These are phyloP conservation scores for Ilex paraguariensis DNA, from an alignment of 305 asterid genomes.

Conservation along the genomic window DNA sequence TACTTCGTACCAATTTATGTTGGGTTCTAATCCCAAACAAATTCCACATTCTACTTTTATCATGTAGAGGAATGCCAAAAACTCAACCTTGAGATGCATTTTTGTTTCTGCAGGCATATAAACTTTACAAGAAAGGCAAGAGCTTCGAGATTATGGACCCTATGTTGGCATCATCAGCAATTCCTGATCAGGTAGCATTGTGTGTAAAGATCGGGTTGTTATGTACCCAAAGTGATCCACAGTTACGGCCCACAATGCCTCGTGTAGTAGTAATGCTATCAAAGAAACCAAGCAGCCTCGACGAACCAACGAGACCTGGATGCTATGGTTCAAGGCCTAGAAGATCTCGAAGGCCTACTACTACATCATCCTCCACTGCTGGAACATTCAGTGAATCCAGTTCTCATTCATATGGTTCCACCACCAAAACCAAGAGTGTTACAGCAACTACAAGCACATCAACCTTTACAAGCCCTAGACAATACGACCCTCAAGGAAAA, in stretches of 20 bases:
- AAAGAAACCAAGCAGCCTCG: constrained; percentile 61
- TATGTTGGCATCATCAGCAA: constrained; percentile 40
- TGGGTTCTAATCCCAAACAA: neutral
- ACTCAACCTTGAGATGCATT: constrained; percentile 2
- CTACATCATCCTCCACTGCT: constrained; percentile 26
- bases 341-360: constrained; percentile 25
- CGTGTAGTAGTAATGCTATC: constrained; percentile 66
- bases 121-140: constrained; percentile 69
- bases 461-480: constrained; percentile 15
- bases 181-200: constrained; percentile 40
- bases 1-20: neutral
- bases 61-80: neutral
- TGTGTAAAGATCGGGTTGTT: constrained; percentile 65
- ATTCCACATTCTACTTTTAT: neutral
- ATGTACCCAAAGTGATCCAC: constrained; percentile 72
- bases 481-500: constrained; percentile 60
- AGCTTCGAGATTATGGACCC: constrained; percentile 68
- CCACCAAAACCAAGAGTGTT: constrained; percentile 33
- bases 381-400: constrained; percentile 41
- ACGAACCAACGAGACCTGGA: constrained; percentile 78
- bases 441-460: constrained; percentile 39
- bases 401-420: constrained; percentile 39
- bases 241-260: constrained; percentile 67
- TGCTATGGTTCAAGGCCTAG: constrained; percentile 51
- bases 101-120: constrained; percentile 53